phyloP scores from a whole-genome alignment of 306 rosid species.

The Senna siamea region DNA sequence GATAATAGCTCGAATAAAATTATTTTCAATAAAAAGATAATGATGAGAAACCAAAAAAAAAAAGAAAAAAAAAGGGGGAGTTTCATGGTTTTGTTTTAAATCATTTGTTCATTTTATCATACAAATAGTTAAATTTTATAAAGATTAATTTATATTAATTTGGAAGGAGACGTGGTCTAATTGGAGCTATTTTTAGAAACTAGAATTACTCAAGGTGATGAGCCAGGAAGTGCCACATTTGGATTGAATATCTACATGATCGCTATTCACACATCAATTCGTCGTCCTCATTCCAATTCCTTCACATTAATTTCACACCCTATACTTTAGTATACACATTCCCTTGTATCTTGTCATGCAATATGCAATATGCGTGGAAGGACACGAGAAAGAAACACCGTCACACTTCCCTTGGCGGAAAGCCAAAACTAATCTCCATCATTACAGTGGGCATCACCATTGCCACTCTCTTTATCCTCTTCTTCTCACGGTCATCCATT shows the following conservation, averaged over 20 bases:
- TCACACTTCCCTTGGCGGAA: constrained; percentile 12
- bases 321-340: too few species aligned
- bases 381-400: constrained; percentile 45
- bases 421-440: constrained; percentile 38
- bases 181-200: constrained; percentile 33
- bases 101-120: too few species aligned
- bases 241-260: constrained; percentile 12
- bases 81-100: too few species aligned
- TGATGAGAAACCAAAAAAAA: too few species aligned
- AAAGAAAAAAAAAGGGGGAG: too few species aligned
- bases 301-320: too few species aligned
- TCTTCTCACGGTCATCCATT: constrained; percentile 23
- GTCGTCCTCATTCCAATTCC: constrained; percentile 20
- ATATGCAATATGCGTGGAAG: background rate
- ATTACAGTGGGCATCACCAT: too few species aligned
- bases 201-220: background rate
- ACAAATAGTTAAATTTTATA: too few species aligned
- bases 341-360: background rate
- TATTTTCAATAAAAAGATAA: too few species aligned
- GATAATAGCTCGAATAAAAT: too few species aligned
- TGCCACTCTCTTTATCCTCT: constrained; percentile 41
- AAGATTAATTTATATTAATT: background rate
- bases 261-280: background rate
- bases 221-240: constrained; percentile 23
- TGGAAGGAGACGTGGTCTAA: background rate